phyloP scores from a whole-genome alignment of 202 grass and related monocot species.

The Digitaria exilis region DNA sequence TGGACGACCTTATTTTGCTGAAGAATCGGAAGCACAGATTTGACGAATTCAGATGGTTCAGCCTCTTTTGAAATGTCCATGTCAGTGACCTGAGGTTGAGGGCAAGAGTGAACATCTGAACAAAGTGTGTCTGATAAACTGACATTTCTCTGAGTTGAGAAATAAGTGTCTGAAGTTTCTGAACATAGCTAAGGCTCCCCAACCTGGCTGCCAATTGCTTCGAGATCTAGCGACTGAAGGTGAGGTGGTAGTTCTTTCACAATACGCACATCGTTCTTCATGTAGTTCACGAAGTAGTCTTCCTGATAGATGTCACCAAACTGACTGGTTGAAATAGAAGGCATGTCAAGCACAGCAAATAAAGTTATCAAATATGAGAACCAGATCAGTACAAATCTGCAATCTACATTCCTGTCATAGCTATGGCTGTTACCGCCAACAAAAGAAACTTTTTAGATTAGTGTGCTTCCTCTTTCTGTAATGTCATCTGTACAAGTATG shows the following conservation, averaged over 20 bases:
- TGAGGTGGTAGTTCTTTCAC: slow-evolving; percentile 80
- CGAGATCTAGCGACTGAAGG: slow-evolving; percentile 71
- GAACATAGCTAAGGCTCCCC: slow-evolving; percentile 10
- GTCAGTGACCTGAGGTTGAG: slow-evolving; percentile 66
- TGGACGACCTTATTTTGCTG: slow-evolving; percentile 65
- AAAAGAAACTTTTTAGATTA: neutral
- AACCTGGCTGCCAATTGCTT: slow-evolving; percentile 91
- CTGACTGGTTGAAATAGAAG: slow-evolving; percentile 63
- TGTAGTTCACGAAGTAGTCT: slow-evolving; percentile 86
- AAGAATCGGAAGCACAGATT: slow-evolving; percentile 66
- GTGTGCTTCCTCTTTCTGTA: neutral
- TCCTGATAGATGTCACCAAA: slow-evolving; percentile 96
- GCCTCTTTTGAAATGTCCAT: slow-evolving; percentile 89
- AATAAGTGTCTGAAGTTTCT: neutral
- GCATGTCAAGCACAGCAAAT: neutral
- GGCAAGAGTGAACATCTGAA: neutral
- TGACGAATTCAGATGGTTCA: slow-evolving; percentile 68
- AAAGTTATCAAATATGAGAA: neutral
- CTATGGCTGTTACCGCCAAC: neutral
- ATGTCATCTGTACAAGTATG: neutral
- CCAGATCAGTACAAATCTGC: neutral
- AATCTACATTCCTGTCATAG: no score
- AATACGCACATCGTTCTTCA: slow-evolving; percentile 78
- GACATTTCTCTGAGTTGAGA: neutral
- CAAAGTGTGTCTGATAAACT: neutral